phyloP scores from a whole-genome alignment of 2,329 filamentous ascomycete species.

The Venturia aucupariae region DNA sequence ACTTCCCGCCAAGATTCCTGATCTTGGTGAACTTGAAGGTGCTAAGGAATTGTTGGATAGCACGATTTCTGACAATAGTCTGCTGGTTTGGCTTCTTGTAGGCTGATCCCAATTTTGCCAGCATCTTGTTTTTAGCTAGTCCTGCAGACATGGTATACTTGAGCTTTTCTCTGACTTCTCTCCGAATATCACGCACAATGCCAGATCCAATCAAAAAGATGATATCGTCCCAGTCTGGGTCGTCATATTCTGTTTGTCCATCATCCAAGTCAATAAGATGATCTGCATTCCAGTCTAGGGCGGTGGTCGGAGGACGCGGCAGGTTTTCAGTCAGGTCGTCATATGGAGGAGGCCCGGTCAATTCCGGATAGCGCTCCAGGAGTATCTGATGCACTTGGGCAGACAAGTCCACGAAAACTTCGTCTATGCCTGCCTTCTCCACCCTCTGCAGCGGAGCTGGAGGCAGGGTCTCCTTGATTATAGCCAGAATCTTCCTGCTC shows the following conservation, averaged over 20 bases:
- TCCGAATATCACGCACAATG: constrained; percentile 69
- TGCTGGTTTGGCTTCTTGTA: constrained; percentile 92
- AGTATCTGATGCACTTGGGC: constrained; percentile 70
- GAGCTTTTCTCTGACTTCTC: constrained; percentile 57
- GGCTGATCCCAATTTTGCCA: constrained; percentile 85
- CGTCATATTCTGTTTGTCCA: constrained; percentile 61
- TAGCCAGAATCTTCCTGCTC: constrained; percentile 69
- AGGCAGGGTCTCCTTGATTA: constrained; percentile 67
- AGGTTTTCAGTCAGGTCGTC: constrained; percentile 63
- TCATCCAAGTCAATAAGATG: constrained; percentile 71
- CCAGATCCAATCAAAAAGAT: constrained; percentile 79
- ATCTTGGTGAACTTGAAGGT: constrained; percentile 93
- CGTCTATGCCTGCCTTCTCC: constrained; percentile 92
- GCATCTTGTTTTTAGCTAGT: constrained; percentile 83
- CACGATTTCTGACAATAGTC: constrained; percentile 84
- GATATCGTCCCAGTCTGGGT: constrained; percentile 95
- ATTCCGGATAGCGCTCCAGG: constrained; percentile 65
- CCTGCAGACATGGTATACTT: constrained; percentile 90
- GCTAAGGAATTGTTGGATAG: constrained; percentile 67
- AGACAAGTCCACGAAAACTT: constrained; percentile 89
- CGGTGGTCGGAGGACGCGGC: constrained; percentile 62
- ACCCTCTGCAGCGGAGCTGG: constrained; percentile 55
- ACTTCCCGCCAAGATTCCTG: constrained; percentile 85
- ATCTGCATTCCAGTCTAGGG: constrained; percentile 75
- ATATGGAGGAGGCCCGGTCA: constrained; percentile 58